A percentile compares a stretch with the other conserved stretches of the same genome.
These are phyloP conservation scores for Fusarium sp. DNA, from an alignment of 2,329 filamentous ascomycete genomes.

Conservation along the genomic window DNA sequence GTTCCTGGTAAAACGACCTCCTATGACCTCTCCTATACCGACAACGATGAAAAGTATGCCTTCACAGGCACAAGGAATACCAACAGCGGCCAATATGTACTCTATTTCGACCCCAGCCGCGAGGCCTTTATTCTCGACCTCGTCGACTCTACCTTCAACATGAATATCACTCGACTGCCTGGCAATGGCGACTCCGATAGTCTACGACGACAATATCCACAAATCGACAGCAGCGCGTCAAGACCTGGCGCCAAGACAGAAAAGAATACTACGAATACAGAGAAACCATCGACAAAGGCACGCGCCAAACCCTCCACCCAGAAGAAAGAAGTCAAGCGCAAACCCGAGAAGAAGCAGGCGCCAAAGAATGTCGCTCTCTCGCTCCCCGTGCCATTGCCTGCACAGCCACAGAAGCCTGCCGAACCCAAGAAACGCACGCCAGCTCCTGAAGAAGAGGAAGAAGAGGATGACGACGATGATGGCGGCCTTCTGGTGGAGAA, in stretches of 20 bases:
- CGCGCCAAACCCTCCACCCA: constrained; percentile 40
- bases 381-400: constrained; percentile 49
- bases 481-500: constrained; percentile 70
- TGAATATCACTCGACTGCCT: constrained; percentile 82
- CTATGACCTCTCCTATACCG: constrained; percentile 67
- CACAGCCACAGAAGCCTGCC: constrained; percentile 31
- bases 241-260: constrained; percentile 28
- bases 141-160: constrained; percentile 83
- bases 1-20: constrained; percentile 60
- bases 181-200: constrained; percentile 71
- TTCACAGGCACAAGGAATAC: constrained; percentile 70
- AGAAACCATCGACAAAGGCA: constrained; percentile 44
- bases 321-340: constrained; percentile 48
- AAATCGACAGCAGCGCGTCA: constrained; percentile 60
- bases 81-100: constrained; percentile 68
- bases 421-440: constrained; percentile 47
- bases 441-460: constrained; percentile 61
- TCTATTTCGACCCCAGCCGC: constrained; percentile 80
- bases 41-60: constrained; percentile 67
- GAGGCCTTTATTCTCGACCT: constrained; percentile 86
- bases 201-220: constrained; percentile 74
- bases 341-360: constrained; percentile 52
- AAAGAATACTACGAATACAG: constrained; percentile 14
- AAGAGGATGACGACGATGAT: constrained; percentile 67
- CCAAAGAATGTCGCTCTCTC: constrained; percentile 51